A percentile compares a stretch with the other conserved stretches of the same genome.
phyloP scores from a whole-genome alignment of 1,139 yeast species.

The Candida sanyaensis region DNA sequence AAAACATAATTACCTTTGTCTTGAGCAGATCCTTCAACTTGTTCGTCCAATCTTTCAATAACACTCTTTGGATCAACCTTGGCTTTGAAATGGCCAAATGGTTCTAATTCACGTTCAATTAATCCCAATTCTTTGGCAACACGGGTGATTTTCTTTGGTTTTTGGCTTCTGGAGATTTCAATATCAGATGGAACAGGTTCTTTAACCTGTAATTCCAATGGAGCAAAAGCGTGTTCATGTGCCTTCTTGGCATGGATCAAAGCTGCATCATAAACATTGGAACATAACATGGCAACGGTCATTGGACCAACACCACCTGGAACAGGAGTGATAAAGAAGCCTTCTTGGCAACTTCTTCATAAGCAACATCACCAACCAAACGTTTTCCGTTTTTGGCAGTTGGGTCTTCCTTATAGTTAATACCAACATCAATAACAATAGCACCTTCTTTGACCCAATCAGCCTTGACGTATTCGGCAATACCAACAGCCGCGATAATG shows the following conservation, averaged over 20 bases:
- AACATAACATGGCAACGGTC: conserved; percentile 96
- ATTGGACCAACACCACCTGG: conserved; percentile 99
- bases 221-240: conserved; percentile 50
- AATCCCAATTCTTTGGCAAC: conserved; percentile 88
- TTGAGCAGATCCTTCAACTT: conserved; percentile 68
- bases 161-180: conserved; percentile 88
- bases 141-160: conserved; percentile 79
- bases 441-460: conserved; percentile 86
- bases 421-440: conserved; percentile 94
- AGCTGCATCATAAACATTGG: conserved; percentile 85
- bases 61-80: conserved; percentile 71
- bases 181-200: conserved; percentile 93
- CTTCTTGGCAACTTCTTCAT: conserved; percentile 55
- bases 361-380: conserved; percentile 95
- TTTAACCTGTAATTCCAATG: conserved; percentile 64
- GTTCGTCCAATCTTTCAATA: conserved; percentile 57
- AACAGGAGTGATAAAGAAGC: conserved; percentile 90
- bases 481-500: conserved; percentile 90
- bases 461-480: conserved; percentile 79
- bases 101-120: conserved; percentile 80
- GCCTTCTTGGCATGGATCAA: conserved; percentile 54
- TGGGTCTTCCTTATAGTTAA: conserved; percentile 79
- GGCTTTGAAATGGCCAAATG: conserved; percentile 90
- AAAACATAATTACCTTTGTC: conserved; percentile 85
- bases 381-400: conserved; percentile 80